Percentiles rank a stretch among this genome's conserved stretches.
These are phyloP conservation scores for Fusarium goolgardi DNA, from an alignment of 2,329 filamentous ascomycete genomes.

Conservation along the genomic window DNA sequence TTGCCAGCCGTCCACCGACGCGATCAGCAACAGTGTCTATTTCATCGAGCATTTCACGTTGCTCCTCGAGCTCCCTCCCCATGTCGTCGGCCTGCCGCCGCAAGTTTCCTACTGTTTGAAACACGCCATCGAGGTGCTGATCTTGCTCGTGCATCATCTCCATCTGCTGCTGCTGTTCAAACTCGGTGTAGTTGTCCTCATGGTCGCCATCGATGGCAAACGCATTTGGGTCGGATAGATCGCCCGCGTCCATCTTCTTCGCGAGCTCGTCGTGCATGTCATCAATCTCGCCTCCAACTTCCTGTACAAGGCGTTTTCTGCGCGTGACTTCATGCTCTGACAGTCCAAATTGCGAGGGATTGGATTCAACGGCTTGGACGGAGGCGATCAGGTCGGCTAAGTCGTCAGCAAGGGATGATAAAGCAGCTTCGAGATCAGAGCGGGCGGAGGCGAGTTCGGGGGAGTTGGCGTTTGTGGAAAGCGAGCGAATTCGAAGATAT, in stretches of 20 bases:
- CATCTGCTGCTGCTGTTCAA: constrained; percentile 91
- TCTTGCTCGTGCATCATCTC: constrained; percentile 97
- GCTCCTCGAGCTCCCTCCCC: constrained; percentile 96
- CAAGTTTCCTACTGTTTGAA: constrained; percentile 90
- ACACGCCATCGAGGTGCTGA: constrained; percentile 90
- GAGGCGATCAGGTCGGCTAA: constrained; percentile 88
- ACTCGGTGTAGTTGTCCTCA: constrained; percentile 74
- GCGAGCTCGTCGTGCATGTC: constrained; percentile 87
- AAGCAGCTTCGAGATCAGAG: constrained; percentile 72
- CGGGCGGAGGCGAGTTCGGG: constrained; percentile 87
- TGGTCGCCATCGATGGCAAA: constrained; percentile 65
- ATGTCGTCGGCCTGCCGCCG: constrained; percentile 93
- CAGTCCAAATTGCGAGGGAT: constrained; percentile 88
- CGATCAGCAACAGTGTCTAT: constrained; percentile 88
- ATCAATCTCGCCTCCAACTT: constrained; percentile 89
- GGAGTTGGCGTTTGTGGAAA: constrained; percentile 75
- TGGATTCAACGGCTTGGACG: constrained; percentile 86
- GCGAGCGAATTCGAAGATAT: constrained; percentile 93
- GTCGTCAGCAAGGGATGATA: constrained; percentile 81
- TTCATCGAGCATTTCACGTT: constrained; percentile 86
- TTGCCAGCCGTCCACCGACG: constrained; percentile 86
- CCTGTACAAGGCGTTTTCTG: constrained; percentile 83
- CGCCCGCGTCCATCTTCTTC: constrained; percentile 63
- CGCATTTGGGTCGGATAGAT: constrained; percentile 65
- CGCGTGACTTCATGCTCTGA: constrained; percentile 84